Evolutionary conservation across 106 monocot species (phyloP).

Genomic region (Amphibolis antarctica): DNA sequence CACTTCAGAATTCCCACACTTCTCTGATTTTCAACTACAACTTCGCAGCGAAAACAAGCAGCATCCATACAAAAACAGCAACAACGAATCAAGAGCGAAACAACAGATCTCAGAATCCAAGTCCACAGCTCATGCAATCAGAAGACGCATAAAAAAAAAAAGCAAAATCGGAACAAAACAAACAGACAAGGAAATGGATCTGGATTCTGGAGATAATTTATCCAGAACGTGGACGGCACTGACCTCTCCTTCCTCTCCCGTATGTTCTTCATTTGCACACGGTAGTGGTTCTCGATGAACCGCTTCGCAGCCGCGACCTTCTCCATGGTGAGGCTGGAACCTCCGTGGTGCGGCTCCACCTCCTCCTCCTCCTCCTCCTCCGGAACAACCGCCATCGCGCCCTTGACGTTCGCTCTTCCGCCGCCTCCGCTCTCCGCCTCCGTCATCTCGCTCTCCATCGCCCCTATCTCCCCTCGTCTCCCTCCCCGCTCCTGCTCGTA

Average conservation of each 20-base stretch:
- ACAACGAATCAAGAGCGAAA: too few relatives aligned
- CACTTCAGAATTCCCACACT: too few relatives aligned
- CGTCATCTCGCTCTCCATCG: slow-evolving; percentile 10
- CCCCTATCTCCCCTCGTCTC: slow-evolving; percentile 5
- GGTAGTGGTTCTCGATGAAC: slow-evolving; percentile 80
- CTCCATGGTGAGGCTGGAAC: slow-evolving; percentile 65
- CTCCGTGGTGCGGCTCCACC: slow-evolving; percentile 38
- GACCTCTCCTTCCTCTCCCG: slow-evolving; percentile 66
- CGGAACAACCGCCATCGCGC: slow-evolving; percentile 5
- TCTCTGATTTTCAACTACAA: too few relatives aligned
- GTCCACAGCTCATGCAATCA: too few relatives aligned
- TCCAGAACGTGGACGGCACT: neutral
- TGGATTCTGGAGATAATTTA: too few relatives aligned
- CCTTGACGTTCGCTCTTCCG: neutral
- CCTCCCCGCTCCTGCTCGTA: neutral
- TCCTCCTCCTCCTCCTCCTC: slow-evolving; percentile 9
- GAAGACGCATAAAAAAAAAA: neutral
- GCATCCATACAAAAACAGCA: too few relatives aligned
- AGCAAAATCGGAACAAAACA: too few relatives aligned
- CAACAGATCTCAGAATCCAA: too few relatives aligned
- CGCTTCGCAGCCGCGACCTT: slow-evolving; percentile 61
- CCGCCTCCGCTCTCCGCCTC: slow-evolving; percentile 10
- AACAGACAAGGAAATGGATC: too few relatives aligned
- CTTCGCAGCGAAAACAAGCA: too few relatives aligned
- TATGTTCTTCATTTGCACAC: slow-evolving; percentile 63